Percentiles rank a stretch among this genome's conserved stretches.
Evolutionary conservation across 257 asterid species (phyloP).

Genomic region (Craterostigma plantagineum): DNA sequence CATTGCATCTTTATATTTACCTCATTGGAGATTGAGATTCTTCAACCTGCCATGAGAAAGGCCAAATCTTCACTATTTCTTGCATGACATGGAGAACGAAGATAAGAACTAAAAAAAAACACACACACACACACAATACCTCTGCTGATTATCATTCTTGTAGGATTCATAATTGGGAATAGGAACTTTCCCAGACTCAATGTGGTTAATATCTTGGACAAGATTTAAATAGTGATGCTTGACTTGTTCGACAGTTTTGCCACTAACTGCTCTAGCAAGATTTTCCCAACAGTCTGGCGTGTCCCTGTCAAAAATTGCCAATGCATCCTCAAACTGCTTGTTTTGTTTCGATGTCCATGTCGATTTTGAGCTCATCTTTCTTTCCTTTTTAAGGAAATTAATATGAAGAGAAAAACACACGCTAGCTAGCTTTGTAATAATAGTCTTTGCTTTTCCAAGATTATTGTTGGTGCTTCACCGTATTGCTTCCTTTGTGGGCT

Average conservation of each 20-base stretch:
- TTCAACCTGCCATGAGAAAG: conserved; percentile 17
- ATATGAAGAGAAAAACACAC: no score
- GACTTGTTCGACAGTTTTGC: conserved; percentile 54
- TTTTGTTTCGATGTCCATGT: conserved; percentile 46
- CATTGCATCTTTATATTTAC: neutral
- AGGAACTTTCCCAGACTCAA: conserved; percentile 56
- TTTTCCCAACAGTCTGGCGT: conserved; percentile 73
- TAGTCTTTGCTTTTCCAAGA: no score
- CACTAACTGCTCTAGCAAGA: conserved; percentile 43
- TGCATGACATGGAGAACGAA: neutral
- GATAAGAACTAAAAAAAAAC: neutral
- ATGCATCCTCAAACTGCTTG: conserved; percentile 54
- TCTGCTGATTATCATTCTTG: neutral
- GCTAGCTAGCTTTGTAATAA: no score
- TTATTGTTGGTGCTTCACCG: no score
- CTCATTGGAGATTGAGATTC: conserved; percentile 22
- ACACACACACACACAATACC: no score
- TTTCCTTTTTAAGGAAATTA: no score
- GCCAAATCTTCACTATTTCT: neutral
- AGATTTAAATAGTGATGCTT: conserved; percentile 56
- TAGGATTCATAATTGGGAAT: conserved; percentile 27
- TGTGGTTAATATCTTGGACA: conserved; percentile 50
- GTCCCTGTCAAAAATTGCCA: conserved; percentile 46
- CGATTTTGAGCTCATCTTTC: conserved; percentile 11
- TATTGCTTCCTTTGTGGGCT: no score